These are phyloP conservation scores for Pleurotus eryngii DNA, from an alignment of 768 basidiomycete species.

Conservation along the genomic window DNA sequence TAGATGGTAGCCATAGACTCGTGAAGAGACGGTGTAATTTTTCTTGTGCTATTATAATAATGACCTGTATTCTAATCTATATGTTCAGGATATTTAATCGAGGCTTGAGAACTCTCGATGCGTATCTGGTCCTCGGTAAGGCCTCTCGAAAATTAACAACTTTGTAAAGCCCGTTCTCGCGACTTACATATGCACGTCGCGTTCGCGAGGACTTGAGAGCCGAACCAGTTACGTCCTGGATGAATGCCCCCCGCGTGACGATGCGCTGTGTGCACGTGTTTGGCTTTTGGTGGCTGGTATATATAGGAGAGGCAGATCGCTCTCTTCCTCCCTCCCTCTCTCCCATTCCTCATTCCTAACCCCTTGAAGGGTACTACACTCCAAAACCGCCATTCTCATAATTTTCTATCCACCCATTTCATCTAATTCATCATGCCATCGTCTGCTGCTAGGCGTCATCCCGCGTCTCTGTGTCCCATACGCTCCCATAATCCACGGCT, in stretches of 20 bases:
- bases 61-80: no score
- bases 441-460: conserved; percentile 38
- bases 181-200: no score
- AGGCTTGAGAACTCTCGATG: no score
- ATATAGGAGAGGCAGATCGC: background rate
- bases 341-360: background rate
- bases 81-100: no score
- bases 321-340: background rate
- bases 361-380: conserved; percentile 7
- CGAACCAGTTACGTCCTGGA: background rate
- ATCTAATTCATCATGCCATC: conserved; percentile 4
- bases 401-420: conserved; percentile 1
- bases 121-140: no score
- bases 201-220: background rate
- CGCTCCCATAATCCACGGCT: conserved; percentile 78
- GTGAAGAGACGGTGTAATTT: no score
- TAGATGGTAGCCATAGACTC: background rate
- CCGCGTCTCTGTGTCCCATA: conserved; percentile 79
- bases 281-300: background rate
- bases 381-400: conserved; percentile 5
- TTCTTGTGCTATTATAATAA: no score
- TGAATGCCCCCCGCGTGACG: background rate
- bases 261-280: background rate
- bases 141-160: no score
- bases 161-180: no score